These are phyloP conservation scores for Aristolochia californica DNA, from an alignment of 164 flowering plant genomes.

Conservation along the genomic window DNA sequence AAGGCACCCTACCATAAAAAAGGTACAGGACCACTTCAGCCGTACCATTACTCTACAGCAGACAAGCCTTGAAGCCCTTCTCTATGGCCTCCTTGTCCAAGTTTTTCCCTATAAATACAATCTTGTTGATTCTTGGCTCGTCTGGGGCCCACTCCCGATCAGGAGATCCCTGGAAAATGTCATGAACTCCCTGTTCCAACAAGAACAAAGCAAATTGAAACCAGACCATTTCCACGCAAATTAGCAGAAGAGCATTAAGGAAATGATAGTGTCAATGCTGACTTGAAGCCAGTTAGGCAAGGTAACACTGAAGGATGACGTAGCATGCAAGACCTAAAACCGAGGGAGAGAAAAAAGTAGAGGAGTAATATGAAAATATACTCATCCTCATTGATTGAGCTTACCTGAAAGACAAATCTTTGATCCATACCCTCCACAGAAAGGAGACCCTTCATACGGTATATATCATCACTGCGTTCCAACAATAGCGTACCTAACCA, in stretches of 20 bases:
- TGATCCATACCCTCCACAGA: conserved; percentile 88
- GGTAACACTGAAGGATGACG: too few relatives aligned
- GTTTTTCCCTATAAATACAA: conserved; percentile 93
- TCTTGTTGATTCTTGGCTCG: conserved; percentile 82
- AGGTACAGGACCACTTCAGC: background rate
- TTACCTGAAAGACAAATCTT: conserved; percentile 93
- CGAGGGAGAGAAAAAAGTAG: background rate
- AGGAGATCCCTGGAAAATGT: conserved; percentile 96
- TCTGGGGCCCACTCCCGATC: conserved; percentile 75
- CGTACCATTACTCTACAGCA: conserved; percentile 24
- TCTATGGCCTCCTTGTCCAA: conserved; percentile 64
- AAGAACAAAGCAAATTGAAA: background rate
- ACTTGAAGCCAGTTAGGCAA: too few relatives aligned
- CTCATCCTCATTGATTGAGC: background rate
- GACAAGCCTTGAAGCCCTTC: conserved; percentile 78
- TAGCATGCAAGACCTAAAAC: background rate
- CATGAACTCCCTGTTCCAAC: conserved; percentile 82
- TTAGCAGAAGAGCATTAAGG: too few relatives aligned
- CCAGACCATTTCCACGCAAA: background rate
- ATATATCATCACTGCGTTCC: conserved; percentile 90
- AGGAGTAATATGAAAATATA: background rate
- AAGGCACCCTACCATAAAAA: background rate
- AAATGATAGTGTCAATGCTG: too few relatives aligned
- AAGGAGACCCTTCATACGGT: conserved; percentile 92
- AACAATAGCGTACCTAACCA: conserved; percentile 86